phyloP scores from a whole-genome alignment of 805 yeast genomes.

The Saccharomycopsis sp. region DNA sequence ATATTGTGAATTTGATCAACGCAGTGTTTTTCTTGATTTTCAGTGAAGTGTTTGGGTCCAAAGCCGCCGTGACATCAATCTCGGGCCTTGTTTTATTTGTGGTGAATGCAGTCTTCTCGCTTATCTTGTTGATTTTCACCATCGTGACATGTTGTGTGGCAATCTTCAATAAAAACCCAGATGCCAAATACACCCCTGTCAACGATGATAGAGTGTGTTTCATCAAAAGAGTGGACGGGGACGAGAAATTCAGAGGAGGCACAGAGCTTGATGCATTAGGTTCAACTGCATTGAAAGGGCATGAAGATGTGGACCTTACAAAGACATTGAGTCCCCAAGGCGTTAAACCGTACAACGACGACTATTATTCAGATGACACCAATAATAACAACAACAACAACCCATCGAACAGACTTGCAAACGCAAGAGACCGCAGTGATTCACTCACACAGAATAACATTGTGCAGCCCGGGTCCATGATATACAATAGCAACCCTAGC shows the following conservation, averaged over 20 bases:
- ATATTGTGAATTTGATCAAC: slow-evolving; percentile 71
- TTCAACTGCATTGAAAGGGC: slow-evolving; percentile 19
- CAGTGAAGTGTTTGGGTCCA: slow-evolving; percentile 74
- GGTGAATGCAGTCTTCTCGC: slow-evolving; percentile 81
- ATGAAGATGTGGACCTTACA: slow-evolving; percentile 12
- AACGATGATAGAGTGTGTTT: slow-evolving; percentile 95
- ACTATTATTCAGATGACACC: too few species aligned
- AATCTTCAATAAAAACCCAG: slow-evolving; percentile 82
- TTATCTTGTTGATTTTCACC: slow-evolving; percentile 73
- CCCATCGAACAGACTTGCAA: too few species aligned
- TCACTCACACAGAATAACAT: not conserved
- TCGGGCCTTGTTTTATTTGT: slow-evolving; percentile 88
- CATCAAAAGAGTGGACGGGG: slow-evolving; percentile 54
- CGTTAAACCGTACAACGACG: too few species aligned
- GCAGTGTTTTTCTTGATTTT: slow-evolving; percentile 83
- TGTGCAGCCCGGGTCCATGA: slow-evolving; percentile 18
- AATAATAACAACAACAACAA: too few species aligned
- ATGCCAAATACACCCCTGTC: slow-evolving; percentile 90
- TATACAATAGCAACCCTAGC: slow-evolving; percentile 10
- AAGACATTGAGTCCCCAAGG: slow-evolving; percentile 4
- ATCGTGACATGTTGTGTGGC: slow-evolving; percentile 83
- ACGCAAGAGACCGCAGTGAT: too few species aligned
- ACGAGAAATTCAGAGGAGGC: slow-evolving; percentile 21
- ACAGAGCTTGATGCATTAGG: slow-evolving; percentile 21
- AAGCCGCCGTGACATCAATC: slow-evolving; percentile 80